These are phyloP conservation scores for Diospyros lotus DNA, from an alignment of 148 eudicot species.

Conservation along the genomic window DNA sequence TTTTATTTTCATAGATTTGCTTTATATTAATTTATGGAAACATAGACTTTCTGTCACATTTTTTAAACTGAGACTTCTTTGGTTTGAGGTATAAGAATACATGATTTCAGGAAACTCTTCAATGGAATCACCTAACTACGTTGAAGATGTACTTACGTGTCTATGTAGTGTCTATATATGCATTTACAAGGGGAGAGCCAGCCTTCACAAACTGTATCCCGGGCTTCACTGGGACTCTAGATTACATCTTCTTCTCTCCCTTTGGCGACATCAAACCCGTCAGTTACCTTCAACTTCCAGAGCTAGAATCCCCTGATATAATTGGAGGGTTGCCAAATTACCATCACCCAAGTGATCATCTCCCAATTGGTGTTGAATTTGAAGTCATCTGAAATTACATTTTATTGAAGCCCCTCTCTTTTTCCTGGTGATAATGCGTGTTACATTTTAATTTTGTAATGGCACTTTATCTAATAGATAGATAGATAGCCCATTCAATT, in stretches of 20 bases:
- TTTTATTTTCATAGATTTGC: not conserved
- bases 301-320: slow-evolving; percentile 57
- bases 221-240: slow-evolving; percentile 81
- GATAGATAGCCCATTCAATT: no score
- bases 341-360: slow-evolving; percentile 89
- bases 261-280: slow-evolving; percentile 50
- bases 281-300: slow-evolving; percentile 73
- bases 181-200: slow-evolving; percentile 73
- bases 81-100: slow-evolving; percentile 75
- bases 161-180: slow-evolving; percentile 68
- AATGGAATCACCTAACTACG: slow-evolving; percentile 24
- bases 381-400: slow-evolving; percentile 28
- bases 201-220: slow-evolving; percentile 88
- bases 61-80: not conserved
- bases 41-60: not conserved
- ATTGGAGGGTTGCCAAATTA: slow-evolving; percentile 77
- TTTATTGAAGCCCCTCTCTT: no score
- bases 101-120: slow-evolving; percentile 56
- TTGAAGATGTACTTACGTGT: slow-evolving; percentile 52
- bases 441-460: no score
- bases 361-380: slow-evolving; percentile 76
- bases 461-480: no score
- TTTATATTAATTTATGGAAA: not conserved
- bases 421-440: no score
- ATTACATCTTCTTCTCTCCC: slow-evolving; percentile 74